phyloP scores from a whole-genome alignment of 164 flowering plant species.

The Piper betle region DNA sequence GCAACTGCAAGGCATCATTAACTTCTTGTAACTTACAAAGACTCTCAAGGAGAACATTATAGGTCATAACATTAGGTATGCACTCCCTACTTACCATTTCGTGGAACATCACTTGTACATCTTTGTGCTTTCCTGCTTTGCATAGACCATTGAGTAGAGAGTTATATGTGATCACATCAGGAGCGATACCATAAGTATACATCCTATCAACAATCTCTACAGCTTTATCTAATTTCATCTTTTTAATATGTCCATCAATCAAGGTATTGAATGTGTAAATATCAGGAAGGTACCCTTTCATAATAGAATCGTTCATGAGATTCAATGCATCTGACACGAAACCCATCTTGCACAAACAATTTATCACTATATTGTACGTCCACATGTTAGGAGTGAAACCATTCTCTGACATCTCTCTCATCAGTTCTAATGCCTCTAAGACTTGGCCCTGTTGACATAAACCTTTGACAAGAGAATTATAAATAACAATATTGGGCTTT shows the following conservation, averaged over 20 bases:
- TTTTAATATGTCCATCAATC: slow-evolving; percentile 74
- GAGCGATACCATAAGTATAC: slow-evolving; percentile 56
- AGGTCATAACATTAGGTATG: slow-evolving; percentile 58
- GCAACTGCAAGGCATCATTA: slow-evolving; percentile 41
- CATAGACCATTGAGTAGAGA: slow-evolving; percentile 76
- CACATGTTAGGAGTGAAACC: slow-evolving; percentile 64
- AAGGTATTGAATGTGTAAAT: slow-evolving; percentile 77
- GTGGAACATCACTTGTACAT: slow-evolving; percentile 57
- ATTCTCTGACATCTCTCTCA: slow-evolving; percentile 55
- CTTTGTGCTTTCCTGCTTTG: slow-evolving; percentile 49
- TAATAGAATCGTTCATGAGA: slow-evolving; percentile 49
- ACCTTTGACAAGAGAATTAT: slow-evolving; percentile 66
- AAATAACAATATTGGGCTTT: slow-evolving; percentile 42
- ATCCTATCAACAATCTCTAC: slow-evolving; percentile 46
- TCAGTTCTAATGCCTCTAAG: slow-evolving; percentile 59
- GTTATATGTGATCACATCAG: slow-evolving; percentile 79
- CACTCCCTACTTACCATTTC: slow-evolving; percentile 54
- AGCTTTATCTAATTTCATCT: slow-evolving; percentile 45
- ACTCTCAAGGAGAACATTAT: slow-evolving; percentile 64
- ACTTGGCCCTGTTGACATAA: slow-evolving; percentile 58
- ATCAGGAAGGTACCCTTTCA: slow-evolving; percentile 63
- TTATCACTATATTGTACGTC: slow-evolving; percentile 70
- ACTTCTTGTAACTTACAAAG: slow-evolving; percentile 48
- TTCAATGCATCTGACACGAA: slow-evolving; percentile 49
- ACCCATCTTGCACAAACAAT: slow-evolving; percentile 85